Evolutionary conservation across 164 flowering plant species (phyloP).

Genomic region (Macadamia tetraphylla): DNA sequence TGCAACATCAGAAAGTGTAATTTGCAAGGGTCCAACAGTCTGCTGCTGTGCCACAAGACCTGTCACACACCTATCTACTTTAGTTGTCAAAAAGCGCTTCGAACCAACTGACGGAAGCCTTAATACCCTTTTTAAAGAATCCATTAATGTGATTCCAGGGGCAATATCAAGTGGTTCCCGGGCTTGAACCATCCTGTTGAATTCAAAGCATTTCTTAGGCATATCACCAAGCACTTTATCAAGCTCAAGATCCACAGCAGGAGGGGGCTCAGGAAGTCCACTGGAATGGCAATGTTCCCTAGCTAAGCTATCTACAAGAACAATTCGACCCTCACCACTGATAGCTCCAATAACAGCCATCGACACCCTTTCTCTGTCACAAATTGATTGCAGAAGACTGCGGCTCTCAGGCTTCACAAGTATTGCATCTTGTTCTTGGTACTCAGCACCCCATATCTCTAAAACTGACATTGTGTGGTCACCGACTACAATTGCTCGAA

Average conservation of each 20-base stretch:
- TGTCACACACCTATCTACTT: constrained; percentile 95
- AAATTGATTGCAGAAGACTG: constrained; percentile 54
- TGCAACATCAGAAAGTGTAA: constrained; percentile 94
- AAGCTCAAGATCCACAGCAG: constrained; percentile 92
- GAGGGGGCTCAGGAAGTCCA: constrained; percentile 68
- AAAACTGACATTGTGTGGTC: constrained; percentile 90
- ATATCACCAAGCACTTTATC: constrained; percentile 90
- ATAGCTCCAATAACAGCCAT: constrained; percentile 93
- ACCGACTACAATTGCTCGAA: constrained; percentile 81
- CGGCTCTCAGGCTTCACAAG: constrained; percentile 81
- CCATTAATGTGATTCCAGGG: constrained; percentile 72
- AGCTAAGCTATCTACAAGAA: constrained; percentile 63
- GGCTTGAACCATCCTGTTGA: constrained; percentile 34
- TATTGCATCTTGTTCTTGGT: constrained; percentile 96
- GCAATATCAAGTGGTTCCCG: constrained; percentile 81
- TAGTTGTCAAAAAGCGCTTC: constrained; percentile 84
- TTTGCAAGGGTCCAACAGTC: constrained; percentile 89
- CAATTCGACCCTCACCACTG: constrained; percentile 69
- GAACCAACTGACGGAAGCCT: constrained; percentile 88
- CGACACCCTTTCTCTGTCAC: constrained; percentile 81
- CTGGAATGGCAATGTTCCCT: constrained; percentile 29
- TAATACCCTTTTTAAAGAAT: constrained; percentile 74
- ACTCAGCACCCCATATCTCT: constrained; percentile 99
- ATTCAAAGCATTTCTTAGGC: constrained; percentile 89
- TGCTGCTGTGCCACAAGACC: constrained; percentile 99